Conservation (phyloP, 805 yeast species). For the Metschnikowia cubensis region DNA sequence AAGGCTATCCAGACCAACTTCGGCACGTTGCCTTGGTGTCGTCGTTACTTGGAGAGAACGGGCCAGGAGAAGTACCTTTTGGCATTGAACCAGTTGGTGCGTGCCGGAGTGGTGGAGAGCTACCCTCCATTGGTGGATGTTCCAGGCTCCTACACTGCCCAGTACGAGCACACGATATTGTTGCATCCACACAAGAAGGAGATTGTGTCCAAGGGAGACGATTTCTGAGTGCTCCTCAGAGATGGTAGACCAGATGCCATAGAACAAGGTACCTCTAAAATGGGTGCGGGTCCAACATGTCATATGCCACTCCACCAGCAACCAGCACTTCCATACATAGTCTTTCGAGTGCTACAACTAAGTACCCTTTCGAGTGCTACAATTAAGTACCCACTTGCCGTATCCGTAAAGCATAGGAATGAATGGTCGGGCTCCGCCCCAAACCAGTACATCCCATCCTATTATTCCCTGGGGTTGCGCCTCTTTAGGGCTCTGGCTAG, state of each 20-base stretch:
- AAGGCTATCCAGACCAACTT: constrained; percentile 72
- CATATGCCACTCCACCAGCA: not conserved
- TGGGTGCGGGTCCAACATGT: too few relatives aligned
- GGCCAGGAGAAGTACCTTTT: constrained; percentile 90
- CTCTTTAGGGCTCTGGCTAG: too few relatives aligned
- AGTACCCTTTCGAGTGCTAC: too few relatives aligned
- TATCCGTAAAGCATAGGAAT: too few relatives aligned
- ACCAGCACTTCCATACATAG: too few relatives aligned
- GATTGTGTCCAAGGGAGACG: constrained; percentile 93
- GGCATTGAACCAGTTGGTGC: constrained; percentile 81
- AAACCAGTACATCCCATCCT: too few relatives aligned
- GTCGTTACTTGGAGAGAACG: constrained; percentile 84
- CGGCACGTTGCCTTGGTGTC: constrained; percentile 95
- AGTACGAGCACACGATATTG: constrained; percentile 89
- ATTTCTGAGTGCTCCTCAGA: constrained; percentile 45
- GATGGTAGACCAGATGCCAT: not conserved
- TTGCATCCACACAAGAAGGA: constrained; percentile 90
- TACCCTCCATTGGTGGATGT: constrained; percentile 89
- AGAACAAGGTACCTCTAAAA: too few relatives aligned
- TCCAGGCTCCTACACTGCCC: constrained; percentile 90
- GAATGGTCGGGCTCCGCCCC: too few relatives aligned
- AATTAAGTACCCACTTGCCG: too few relatives aligned
- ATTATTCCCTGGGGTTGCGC: too few relatives aligned
- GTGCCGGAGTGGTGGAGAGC: constrained; percentile 83
- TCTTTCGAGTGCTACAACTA: too few relatives aligned